Evolutionary conservation across 371 early-diverging fungal species (phyloP).

Genomic region (Mucor lusitanicus): DNA sequence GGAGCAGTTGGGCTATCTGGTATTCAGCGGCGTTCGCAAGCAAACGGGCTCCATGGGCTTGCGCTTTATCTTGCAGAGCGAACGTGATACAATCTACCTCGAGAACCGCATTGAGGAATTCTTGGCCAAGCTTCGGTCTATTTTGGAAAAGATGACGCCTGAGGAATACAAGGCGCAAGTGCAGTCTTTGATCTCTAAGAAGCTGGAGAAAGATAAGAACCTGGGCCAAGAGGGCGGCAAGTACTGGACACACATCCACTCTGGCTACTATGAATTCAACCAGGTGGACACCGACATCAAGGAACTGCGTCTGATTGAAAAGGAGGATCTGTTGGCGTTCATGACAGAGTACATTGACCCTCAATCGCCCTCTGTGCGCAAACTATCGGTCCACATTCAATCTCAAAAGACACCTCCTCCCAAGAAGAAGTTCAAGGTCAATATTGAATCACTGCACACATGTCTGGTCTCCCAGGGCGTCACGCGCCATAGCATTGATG

Average conservation of each 20-base stretch:
- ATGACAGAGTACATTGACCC: constrained; percentile 62
- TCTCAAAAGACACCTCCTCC: constrained; percentile 52
- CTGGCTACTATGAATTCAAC: constrained; percentile 87
- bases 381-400: constrained; percentile 71
- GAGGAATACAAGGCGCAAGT: constrained; percentile 78
- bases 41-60: constrained; percentile 68
- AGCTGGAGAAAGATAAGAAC: constrained; percentile 88
- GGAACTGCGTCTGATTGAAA: constrained; percentile 52
- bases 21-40: constrained; percentile 71
- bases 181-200: constrained; percentile 68
- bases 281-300: constrained; percentile 62
- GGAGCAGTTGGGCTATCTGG: constrained; percentile 85
- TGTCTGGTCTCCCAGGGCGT: constrained; percentile 39
- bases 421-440: constrained; percentile 41
- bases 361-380: constrained; percentile 53
- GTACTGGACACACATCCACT: constrained; percentile 79
- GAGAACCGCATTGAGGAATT: constrained; percentile 84
- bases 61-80: constrained; percentile 86
- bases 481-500: constrained; percentile 40
- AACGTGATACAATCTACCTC: constrained; percentile 81
- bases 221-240: constrained; percentile 75
- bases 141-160: constrained; percentile 66
- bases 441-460: constrained; percentile 49
- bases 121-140: constrained; percentile 51
- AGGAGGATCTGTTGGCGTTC: constrained; percentile 60